Percentiles rank a stretch among this genome's conserved stretches.
Evolutionary conservation across 805 yeast species (phyloP).

Genomic region (Kluyveromyces siamensis): DNA sequence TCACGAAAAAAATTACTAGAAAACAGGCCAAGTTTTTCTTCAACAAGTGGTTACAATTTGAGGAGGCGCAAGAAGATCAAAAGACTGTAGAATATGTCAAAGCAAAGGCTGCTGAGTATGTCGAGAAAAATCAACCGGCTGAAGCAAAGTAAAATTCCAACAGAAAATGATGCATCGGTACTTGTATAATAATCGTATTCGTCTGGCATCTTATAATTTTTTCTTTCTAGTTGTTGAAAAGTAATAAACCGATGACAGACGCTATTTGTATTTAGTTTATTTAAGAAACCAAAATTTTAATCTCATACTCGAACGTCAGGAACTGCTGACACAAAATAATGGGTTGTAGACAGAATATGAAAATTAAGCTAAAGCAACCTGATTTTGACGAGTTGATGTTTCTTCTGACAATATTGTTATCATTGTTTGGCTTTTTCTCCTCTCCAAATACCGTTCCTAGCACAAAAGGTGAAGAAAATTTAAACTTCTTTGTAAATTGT

Average conservation of each 20-base stretch:
- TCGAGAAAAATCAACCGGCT: constrained; percentile 24
- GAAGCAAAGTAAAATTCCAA: not conserved
- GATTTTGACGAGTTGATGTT: not conserved
- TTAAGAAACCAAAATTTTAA: not conserved
- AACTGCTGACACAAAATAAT: not conserved
- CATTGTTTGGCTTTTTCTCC: not conserved
- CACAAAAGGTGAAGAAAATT: not conserved
- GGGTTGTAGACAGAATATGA: not conserved
- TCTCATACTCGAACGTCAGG: not conserved
- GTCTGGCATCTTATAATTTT: not conserved
- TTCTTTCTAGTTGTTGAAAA: not conserved
- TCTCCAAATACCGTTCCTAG: not conserved
- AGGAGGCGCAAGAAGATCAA: constrained; percentile 58
- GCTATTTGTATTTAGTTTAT: not conserved
- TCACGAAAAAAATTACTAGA: constrained; percentile 54
- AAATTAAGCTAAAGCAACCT: too few species aligned
- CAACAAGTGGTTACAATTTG: constrained; percentile 81
- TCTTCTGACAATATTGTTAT: not conserved
- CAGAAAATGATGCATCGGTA: not conserved
- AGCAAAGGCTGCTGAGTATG: constrained; percentile 82
- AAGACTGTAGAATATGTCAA: constrained; percentile 76
- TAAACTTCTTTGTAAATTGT: not conserved
- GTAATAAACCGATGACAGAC: not conserved
- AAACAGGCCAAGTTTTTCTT: constrained; percentile 94
- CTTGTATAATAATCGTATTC: not conserved